Evolutionary conservation across 2,329 filamentous ascomycete species (phyloP), one percentile per base, ranked within the genome.

Genomic region (Daldinia eschscholtzii): DNA sequence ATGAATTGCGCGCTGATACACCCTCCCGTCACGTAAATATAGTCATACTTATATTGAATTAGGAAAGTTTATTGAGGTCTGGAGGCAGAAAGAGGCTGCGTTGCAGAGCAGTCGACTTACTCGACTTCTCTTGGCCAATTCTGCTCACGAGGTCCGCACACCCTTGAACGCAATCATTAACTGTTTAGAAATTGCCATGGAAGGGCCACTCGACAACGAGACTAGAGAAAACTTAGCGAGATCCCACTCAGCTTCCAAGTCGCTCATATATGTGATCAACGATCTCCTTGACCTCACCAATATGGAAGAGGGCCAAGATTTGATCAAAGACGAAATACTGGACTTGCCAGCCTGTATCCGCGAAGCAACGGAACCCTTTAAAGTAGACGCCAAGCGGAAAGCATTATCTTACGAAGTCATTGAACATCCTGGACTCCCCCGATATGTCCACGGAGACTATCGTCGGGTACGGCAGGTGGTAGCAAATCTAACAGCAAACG

Each of bases 91-190:
- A 72, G 94, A 97, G 78, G 91, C 90, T 1, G 92, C 92, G 0
- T 77, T 97, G 66, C 91, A 97, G 74, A 95, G 85, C 76, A 97
- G 92, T 72, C 91, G 94, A 67, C 83, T 97, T 1, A 97, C 93
- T 0, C 86, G 89, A 53, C 80, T 97, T 3, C 81, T 97, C 1
- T 83, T 97, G 23, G 92, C 93, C 4, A 97, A 97, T 72, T 97
- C 93, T 0, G 94, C 94, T 0, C 94, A 97, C 71, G 94, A 97
- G 81, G 93, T 97, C 7, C 90, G 94, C 57, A 97, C 94, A 0
- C 94, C 94, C 0, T 82, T 97, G 1, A 97, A 97, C 75, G 94
- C 94, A 15, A 97, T 97, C 75, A 97, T 97, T 80, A 97, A 97
- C 74, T 97, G 97, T 73, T 86, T 97, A 0, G 94, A 97, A 74